Percentiles rank a stretch among this genome's conserved stretches.
Conservation (phyloP, 192 early-diverging fungal genomes). For the Powellomyces hirtus region DNA sequence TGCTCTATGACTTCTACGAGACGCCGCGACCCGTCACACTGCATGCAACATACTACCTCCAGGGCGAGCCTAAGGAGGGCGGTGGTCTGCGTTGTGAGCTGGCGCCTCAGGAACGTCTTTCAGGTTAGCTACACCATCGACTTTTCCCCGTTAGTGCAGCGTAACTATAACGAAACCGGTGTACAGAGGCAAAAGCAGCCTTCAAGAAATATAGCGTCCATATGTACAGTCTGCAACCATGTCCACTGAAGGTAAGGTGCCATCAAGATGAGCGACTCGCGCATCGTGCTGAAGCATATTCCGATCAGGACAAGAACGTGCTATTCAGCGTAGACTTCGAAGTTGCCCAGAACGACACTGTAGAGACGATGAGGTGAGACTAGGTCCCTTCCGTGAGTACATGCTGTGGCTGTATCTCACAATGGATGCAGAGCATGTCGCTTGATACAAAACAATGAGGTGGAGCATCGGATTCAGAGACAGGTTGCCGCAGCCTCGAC, state of each 20-base stretch:
- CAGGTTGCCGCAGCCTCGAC: neutral
- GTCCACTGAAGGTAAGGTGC: conserved; percentile 1
- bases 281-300: neutral
- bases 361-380: conserved; percentile 12
- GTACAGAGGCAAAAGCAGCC: conserved; percentile 10
- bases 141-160: neutral
- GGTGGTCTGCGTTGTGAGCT: conserved; percentile 1
- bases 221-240: conserved; percentile 23
- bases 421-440: conserved; percentile 6
- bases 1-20: conserved; percentile 19
- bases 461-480: neutral
- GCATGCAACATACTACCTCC: conserved; percentile 18
- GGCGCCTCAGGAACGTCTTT: conserved; percentile 3
- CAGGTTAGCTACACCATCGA: neutral
- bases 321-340: conserved; percentile 19
- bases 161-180: neutral
- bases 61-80: neutral
- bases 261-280: neutral
- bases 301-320: neutral
- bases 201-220: conserved; percentile 16
- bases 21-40: neutral
- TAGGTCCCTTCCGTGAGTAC: neutral
- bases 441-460: conserved; percentile 1
- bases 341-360: conserved; percentile 18
- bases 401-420: neutral